These are phyloP conservation scores for Hyaloscypha bicolor DNA, from an alignment of 495 filamentous ascomycete genomes.

Conservation along the genomic window DNA sequence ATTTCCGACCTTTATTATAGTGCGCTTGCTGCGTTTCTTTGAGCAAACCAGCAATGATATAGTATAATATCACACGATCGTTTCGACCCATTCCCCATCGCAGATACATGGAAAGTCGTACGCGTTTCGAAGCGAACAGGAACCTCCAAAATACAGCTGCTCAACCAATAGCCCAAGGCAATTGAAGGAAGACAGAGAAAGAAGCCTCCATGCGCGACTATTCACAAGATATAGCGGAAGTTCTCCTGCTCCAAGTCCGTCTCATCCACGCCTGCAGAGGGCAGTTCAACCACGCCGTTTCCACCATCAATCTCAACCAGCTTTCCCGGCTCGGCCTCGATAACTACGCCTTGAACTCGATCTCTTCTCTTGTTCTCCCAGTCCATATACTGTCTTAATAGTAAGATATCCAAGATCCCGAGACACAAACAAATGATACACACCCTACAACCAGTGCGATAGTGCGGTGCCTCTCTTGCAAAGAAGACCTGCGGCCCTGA, in stretches of 20 bases:
- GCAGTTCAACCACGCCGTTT: constrained; percentile 6
- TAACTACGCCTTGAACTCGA: constrained; percentile 2
- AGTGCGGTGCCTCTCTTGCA: constrained; percentile 46
- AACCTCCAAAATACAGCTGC: too few relatives aligned
- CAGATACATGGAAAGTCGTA: too few relatives aligned
- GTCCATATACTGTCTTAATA: constrained; percentile 19
- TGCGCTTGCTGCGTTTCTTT: too few relatives aligned
- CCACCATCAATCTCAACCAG: neutral
- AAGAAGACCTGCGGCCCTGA: constrained; percentile 41
- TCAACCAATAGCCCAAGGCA: too few relatives aligned
- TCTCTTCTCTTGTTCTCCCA: constrained; percentile 22
- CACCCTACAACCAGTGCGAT: constrained; percentile 36
- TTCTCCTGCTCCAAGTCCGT: constrained; percentile 18
- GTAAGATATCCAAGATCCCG: constrained; percentile 14
- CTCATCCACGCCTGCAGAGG: constrained; percentile 13
- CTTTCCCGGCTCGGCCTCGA: constrained; percentile 15
- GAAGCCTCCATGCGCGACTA: neutral
- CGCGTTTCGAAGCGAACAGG: too few relatives aligned
- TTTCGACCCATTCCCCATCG: too few relatives aligned
- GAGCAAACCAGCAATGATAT: too few relatives aligned
- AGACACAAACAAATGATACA: constrained; percentile 23
- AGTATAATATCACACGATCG: too few relatives aligned
- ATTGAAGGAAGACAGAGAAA: too few relatives aligned
- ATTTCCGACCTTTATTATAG: too few relatives aligned
- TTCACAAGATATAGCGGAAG: constrained; percentile 19